These are phyloP conservation scores for Coemansia sp. DNA, from an alignment of 192 early-diverging fungal species.

Conservation along the genomic window DNA sequence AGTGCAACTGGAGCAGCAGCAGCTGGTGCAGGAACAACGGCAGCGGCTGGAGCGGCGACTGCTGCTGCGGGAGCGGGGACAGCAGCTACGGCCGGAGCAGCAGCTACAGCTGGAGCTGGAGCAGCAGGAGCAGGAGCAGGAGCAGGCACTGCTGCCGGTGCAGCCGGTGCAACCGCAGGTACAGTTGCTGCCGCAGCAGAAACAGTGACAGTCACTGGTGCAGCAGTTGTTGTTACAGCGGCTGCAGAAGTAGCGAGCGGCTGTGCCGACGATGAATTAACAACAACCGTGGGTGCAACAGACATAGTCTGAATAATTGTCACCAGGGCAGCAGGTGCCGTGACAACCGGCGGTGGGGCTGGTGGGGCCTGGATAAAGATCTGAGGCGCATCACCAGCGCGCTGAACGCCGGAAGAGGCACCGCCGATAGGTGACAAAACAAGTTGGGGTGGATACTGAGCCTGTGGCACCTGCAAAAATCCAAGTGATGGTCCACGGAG, in stretches of 20 bases:
- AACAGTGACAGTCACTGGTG: not conserved
- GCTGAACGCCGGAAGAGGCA: conserved; percentile 5
- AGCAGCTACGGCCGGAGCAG: conserved; percentile 1
- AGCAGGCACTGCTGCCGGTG: not conserved
- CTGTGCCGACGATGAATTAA: not conserved
- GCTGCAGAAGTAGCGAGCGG: not conserved
- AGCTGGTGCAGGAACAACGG: not conserved
- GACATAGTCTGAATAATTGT: conserved; percentile 19
- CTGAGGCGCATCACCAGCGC: conserved; percentile 25
- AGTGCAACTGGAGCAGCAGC: conserved; percentile 3
- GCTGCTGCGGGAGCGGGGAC: conserved; percentile 6
- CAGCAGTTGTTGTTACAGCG: not conserved
- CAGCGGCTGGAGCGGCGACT: not conserved
- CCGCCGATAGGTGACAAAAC: conserved; percentile 1
- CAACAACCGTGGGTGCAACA: conserved; percentile 3
- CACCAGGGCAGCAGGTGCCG: conserved; percentile 8
- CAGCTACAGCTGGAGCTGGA: not conserved
- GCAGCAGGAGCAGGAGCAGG: not conserved
- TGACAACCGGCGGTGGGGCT: too few relatives aligned
- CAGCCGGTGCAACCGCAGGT: not conserved
- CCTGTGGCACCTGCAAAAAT: conserved; percentile 13
- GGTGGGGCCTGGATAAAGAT: conserved; percentile 24
- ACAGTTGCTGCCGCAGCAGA: not conserved
- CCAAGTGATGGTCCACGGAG: conserved; percentile 7
- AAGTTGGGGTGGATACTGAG: conserved; percentile 5